phyloP scores from a whole-genome alignment of 2,329 filamentous ascomycete species.

The Ophiostoma sp. region DNA sequence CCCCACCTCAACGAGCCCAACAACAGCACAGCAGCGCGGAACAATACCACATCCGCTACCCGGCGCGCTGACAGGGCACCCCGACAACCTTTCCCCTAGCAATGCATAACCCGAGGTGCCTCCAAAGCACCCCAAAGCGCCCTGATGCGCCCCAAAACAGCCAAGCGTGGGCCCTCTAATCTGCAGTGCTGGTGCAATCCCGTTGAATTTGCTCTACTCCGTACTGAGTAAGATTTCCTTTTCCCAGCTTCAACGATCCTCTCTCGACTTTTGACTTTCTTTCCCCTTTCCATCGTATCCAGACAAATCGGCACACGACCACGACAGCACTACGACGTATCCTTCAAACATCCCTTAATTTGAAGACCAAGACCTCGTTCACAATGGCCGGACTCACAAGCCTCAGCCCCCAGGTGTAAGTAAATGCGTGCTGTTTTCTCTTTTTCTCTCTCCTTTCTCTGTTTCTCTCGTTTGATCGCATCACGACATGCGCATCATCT shows the following conservation, averaged over 20 bases:
- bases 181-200: neutral
- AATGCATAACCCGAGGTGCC: neutral
- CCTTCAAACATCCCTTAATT: neutral
- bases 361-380: neutral
- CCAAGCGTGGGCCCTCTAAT: neutral
- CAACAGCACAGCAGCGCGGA: neutral
- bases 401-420: constrained; percentile 65
- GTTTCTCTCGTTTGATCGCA: neutral
- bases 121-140: too few species aligned
- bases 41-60: constrained; percentile 18
- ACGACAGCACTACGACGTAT: neutral
- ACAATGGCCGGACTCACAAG: constrained; percentile 54
- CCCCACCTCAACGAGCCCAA: neutral
- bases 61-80: constrained; percentile 9
- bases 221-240: neutral
- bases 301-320: constrained; percentile 1
- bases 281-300: constrained; percentile 18
- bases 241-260: neutral
- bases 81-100: neutral
- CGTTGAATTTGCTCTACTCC: neutral
- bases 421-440: constrained; percentile 16
- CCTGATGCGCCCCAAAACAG: neutral
- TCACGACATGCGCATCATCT: neutral
- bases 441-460: neutral
- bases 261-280: neutral